Evolutionary conservation across 1,284 basidiomycete species (phyloP).

Genomic region (Mycosarcoma maydis): DNA sequence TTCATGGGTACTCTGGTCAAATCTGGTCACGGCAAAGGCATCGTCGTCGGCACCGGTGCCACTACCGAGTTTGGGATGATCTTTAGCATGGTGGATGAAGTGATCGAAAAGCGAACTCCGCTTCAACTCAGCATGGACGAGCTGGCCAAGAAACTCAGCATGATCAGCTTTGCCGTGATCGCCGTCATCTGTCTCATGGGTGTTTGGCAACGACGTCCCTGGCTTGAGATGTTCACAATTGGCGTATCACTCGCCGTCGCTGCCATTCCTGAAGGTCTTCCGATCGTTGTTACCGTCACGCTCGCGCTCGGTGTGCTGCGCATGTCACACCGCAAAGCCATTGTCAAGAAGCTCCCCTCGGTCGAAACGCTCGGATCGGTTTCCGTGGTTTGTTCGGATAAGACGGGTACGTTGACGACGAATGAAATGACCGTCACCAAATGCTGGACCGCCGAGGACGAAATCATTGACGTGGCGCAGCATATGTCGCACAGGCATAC

Average conservation of each 20-base stretch:
- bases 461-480: slow-evolving; percentile 72
- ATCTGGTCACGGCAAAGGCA: slow-evolving; percentile 84
- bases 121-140: slow-evolving; percentile 96
- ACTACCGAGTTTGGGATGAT: slow-evolving; percentile 95
- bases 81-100: slow-evolving; percentile 97
- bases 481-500: slow-evolving; percentile 57
- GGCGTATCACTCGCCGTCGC: slow-evolving; percentile 97
- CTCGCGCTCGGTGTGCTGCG: slow-evolving; percentile 90
- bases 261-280: slow-evolving; percentile 94
- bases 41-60: slow-evolving; percentile 88
- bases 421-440: slow-evolving; percentile 95
- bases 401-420: slow-evolving; percentile 94
- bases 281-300: slow-evolving; percentile 96
- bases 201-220: slow-evolving; percentile 83
- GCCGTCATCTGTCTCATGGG: slow-evolving; percentile 92
- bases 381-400: slow-evolving; percentile 95
- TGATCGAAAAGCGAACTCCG: slow-evolving; percentile 91
- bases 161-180: slow-evolving; percentile 90
- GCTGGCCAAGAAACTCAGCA: slow-evolving; percentile 87
- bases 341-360: slow-evolving; percentile 94
- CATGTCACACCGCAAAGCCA: slow-evolving; percentile 93
- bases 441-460: slow-evolving; percentile 85
- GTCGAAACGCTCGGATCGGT: slow-evolving; percentile 94
- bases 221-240: slow-evolving; percentile 99
- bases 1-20: slow-evolving; percentile 98